These are phyloP conservation scores for Jaltomata sinuosa DNA, from an alignment of 257 asterid genomes.

Conservation along the genomic window DNA sequence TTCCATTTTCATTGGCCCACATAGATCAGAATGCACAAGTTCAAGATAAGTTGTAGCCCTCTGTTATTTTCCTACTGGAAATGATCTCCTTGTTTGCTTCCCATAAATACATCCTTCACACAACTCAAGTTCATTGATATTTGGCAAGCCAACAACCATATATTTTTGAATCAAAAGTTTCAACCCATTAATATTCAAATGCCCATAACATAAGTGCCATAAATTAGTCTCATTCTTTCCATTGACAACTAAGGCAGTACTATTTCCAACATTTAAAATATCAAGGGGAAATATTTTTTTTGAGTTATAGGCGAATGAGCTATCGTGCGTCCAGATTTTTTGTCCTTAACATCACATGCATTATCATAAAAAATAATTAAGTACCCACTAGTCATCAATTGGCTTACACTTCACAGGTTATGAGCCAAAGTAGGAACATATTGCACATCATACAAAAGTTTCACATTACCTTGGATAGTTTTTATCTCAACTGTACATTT, in stretches of 20 bases:
- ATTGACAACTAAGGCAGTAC: background rate
- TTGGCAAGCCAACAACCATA: constrained; percentile 10
- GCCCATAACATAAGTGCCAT: background rate
- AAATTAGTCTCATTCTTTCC: background rate
- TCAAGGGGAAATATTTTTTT: constrained; percentile 3
- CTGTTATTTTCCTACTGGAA: background rate
- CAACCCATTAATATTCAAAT: background rate
- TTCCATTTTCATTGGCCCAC: no score
- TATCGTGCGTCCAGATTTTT: background rate
- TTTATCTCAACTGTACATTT: background rate
- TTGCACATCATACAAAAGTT: no score
- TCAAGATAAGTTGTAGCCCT: constrained; percentile 5
- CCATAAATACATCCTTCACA: constrained; percentile 8
- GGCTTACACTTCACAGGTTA: constrained; percentile 7
- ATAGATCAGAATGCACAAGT: background rate
- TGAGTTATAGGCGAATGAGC: background rate
- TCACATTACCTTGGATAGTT: background rate
- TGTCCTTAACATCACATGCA: background rate
- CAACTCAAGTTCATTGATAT: background rate
- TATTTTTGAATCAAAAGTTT: background rate
- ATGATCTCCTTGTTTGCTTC: background rate
- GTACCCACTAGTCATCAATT: constrained; percentile 3
- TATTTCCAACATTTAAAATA: background rate
- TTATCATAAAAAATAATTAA: background rate
- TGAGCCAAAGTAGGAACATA: background rate